These are phyloP conservation scores for Entonaema liquescens DNA, from an alignment of 495 filamentous ascomycete genomes.

Conservation along the genomic window DNA sequence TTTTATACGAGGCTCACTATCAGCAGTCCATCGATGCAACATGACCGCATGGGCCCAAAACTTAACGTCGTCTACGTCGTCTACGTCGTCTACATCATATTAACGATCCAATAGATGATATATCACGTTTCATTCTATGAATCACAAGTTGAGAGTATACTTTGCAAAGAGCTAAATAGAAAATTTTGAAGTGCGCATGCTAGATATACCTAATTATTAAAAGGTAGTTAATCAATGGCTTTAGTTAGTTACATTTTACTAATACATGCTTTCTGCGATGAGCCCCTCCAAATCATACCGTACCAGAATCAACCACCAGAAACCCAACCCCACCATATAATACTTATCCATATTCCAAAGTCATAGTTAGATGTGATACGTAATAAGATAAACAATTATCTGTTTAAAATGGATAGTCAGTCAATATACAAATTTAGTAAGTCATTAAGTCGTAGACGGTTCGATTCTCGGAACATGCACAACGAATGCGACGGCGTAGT, in stretches of 20 bases:
- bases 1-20: not conserved
- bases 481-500: constrained; percentile 1
- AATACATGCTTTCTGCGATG: too few species aligned
- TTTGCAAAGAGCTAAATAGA: not conserved
- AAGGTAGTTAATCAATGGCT: too few species aligned
- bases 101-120: not conserved
- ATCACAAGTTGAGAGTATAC: too few species aligned
- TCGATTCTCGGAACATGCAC: constrained; percentile 27
- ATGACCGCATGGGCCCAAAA: not conserved
- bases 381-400: not conserved
- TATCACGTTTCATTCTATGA: not conserved
- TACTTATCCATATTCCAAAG: not conserved
- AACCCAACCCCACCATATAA: not conserved
- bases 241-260: too few species aligned
- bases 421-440: constrained; percentile 7
- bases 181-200: not conserved
- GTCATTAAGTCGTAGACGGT: not conserved
- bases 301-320: not conserved
- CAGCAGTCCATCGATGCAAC: constrained; percentile 1
- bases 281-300: too few species aligned
- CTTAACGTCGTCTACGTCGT: not conserved
- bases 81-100: not conserved
- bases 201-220: too few species aligned
- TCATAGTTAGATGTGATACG: too few species aligned
- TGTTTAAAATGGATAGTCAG: constrained; percentile 5